Evolutionary conservation across 2,329 filamentous ascomycete species (phyloP).

Genomic region (Fusarium sulawesiense): DNA sequence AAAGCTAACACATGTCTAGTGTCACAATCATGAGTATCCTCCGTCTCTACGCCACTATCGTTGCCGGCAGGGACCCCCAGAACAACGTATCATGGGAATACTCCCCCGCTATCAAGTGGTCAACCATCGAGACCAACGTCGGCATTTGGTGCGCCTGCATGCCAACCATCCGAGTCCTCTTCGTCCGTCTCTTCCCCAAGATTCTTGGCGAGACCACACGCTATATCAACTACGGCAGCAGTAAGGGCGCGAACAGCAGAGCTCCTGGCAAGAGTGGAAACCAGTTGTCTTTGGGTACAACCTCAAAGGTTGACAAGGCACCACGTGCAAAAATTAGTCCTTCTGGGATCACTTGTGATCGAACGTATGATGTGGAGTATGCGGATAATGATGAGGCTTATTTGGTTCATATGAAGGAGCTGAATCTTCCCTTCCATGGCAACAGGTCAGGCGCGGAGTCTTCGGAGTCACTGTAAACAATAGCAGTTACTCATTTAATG

Average conservation of each 20-base stretch:
- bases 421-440: background rate
- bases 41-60: background rate
- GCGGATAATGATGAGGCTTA: background rate
- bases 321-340: too few species aligned
- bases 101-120: background rate
- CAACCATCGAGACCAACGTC: background rate
- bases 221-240: background rate
- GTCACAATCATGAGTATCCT: background rate
- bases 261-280: too few species aligned
- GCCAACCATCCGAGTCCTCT: background rate
- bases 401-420: background rate
- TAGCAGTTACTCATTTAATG: background rate
- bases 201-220: background rate
- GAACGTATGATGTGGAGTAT: background rate
- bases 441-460: background rate
- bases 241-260: background rate
- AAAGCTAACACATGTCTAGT: background rate
- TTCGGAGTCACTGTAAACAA: background rate
- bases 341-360: background rate
- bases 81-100: background rate
- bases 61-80: background rate
- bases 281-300: too few species aligned
- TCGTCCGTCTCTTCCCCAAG: background rate
- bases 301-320: background rate
- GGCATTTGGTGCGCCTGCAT: constrained; percentile 1